phyloP scores from a whole-genome alignment of 768 basidiomycete species.

The Leccinum rimulosum region DNA sequence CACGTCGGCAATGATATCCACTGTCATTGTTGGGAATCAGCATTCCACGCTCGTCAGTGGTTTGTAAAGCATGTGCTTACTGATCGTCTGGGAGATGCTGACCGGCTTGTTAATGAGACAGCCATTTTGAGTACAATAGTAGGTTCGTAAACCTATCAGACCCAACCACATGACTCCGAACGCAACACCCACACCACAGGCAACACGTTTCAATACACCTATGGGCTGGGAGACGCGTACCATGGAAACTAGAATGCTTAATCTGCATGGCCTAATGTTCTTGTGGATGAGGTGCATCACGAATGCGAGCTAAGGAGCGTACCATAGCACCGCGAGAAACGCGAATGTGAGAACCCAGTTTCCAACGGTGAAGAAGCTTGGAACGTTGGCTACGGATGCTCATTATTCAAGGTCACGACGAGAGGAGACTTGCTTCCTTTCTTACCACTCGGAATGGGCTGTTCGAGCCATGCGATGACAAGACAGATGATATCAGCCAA shows the following conservation, averaged over 20 bases:
- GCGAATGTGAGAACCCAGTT: constrained; percentile 1
- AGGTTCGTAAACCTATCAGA: background rate
- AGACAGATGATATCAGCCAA: constrained; percentile 1
- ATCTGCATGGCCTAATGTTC: background rate
- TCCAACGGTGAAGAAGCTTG: background rate
- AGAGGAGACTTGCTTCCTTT: background rate
- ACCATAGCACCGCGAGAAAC: constrained; percentile 5
- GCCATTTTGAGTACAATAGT: background rate
- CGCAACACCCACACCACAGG: background rate
- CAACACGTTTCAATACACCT: background rate
- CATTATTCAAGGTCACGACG: background rate
- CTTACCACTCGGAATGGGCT: constrained; percentile 1
- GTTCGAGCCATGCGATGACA: background rate
- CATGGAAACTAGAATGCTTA: background rate
- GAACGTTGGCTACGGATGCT: background rate
- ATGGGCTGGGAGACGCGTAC: background rate
- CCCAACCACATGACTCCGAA: background rate
- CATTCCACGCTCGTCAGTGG: background rate
- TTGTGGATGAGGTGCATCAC: background rate
- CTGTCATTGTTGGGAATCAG: background rate
- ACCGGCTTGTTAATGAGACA: background rate
- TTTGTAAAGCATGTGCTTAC: background rate
- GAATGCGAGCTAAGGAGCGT: background rate
- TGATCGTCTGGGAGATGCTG: background rate
- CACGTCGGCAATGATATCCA: background rate